These are phyloP conservation scores for Emergomyces africanus DNA, from an alignment of 2,329 filamentous ascomycete species.

Conservation along the genomic window DNA sequence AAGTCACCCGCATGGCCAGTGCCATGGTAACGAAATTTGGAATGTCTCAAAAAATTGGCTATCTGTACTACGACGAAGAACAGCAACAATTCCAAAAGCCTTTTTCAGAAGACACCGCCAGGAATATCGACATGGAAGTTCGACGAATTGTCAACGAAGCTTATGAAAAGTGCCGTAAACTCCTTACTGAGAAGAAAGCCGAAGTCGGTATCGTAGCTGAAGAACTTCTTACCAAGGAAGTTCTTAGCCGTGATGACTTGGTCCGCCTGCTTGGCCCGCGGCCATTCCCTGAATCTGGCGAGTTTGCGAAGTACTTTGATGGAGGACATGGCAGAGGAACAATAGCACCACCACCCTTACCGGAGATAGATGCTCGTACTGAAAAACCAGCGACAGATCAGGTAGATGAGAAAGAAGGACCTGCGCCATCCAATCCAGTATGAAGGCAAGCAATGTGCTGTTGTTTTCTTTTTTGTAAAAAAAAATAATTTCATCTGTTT, in stretches of 20 bases:
- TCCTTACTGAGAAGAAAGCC: conserved; percentile 72
- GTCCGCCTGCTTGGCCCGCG: conserved; percentile 73
- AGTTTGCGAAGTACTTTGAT: conserved; percentile 90
- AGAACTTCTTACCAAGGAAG: conserved; percentile 83
- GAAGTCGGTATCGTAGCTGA: conserved; percentile 86
- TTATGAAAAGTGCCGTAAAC: conserved; percentile 76
- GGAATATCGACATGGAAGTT: conserved; percentile 84
- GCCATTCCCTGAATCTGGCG: conserved; percentile 71
- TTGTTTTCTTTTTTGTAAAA: not conserved
- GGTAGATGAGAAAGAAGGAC: not conserved
- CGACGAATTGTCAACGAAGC: conserved; percentile 83
- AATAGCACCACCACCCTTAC: conserved; percentile 12
- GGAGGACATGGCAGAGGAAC: conserved; percentile 32
- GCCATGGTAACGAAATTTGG: conserved; percentile 99
- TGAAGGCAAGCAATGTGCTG: not conserved
- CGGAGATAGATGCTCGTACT: conserved; percentile 3
- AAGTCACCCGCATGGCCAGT: conserved; percentile 90
- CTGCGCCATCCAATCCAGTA: not conserved
- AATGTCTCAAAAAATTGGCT: conserved; percentile 90
- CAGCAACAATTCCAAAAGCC: conserved; percentile 80
- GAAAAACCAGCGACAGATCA: not conserved
- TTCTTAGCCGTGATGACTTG: conserved; percentile 84
- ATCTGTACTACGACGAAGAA: conserved; percentile 78
- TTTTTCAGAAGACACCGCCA: conserved; percentile 87
- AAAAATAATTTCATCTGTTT: not conserved